These are phyloP conservation scores for Sparassis latifolia DNA, from an alignment of 1,284 basidiomycete genomes.

Conservation along the genomic window DNA sequence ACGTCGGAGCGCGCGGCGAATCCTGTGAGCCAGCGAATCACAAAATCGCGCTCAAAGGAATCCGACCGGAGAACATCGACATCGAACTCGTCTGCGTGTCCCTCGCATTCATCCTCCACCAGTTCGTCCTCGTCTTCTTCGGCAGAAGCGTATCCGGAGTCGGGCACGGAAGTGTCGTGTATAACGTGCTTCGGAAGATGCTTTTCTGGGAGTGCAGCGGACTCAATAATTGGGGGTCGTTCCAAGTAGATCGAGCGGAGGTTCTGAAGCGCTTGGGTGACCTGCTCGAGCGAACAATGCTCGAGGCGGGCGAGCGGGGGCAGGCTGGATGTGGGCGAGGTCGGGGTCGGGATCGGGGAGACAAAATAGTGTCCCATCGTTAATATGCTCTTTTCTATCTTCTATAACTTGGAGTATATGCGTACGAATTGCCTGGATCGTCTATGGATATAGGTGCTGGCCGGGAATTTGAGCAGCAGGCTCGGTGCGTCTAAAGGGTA, in stretches of 20 bases:
- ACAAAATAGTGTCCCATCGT: background rate
- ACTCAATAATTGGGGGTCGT: slow-evolving; percentile 5
- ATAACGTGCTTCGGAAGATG: slow-evolving; percentile 23
- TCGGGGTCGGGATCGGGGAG: background rate
- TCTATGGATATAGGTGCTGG: slow-evolving; percentile 9
- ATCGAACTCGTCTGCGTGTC: slow-evolving; percentile 28
- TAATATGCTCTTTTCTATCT: background rate
- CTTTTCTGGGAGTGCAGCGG: background rate
- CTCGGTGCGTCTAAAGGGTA: no score
- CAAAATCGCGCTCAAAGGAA: slow-evolving; percentile 45
- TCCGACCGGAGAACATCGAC: slow-evolving; percentile 39
- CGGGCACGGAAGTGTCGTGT: slow-evolving; percentile 38
- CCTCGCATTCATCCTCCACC: slow-evolving; percentile 23
- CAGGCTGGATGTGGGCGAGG: slow-evolving; percentile 37
- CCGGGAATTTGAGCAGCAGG: no score
- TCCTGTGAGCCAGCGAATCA: slow-evolving; percentile 55
- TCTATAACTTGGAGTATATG: slow-evolving; percentile 1
- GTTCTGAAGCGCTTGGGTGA: slow-evolving; percentile 32
- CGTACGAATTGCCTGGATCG: slow-evolving; percentile 1
- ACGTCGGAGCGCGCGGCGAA: slow-evolving; percentile 52
- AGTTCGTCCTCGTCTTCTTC: slow-evolving; percentile 41
- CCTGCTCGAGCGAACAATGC: slow-evolving; percentile 23
- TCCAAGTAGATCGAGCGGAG: slow-evolving; percentile 41
- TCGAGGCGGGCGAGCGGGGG: slow-evolving; percentile 40
- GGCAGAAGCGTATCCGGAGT: slow-evolving; percentile 61